A percentile compares a stretch with the other conserved stretches of the same genome.
Conservation (phyloP, 108 stramenopile species). For the Seminavis robusta region DNA sequence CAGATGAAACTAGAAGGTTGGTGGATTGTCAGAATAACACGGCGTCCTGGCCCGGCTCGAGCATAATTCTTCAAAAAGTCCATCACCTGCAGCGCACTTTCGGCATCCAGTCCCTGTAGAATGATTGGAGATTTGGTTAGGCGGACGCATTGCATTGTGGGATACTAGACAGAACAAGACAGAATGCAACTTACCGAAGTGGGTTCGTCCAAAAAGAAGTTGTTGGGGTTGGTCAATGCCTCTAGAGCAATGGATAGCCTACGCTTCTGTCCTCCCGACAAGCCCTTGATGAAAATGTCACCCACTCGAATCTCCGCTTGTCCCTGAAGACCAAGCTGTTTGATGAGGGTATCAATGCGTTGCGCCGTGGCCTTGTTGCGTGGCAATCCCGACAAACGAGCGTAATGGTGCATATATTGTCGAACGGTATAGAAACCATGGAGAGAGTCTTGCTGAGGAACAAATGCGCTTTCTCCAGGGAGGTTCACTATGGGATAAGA, state of each 20-base stretch:
- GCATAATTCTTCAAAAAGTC: conserved; percentile 50
- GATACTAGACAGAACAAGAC: neutral
- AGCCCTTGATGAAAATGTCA: conserved; percentile 58
- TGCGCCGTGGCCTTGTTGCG: conserved; percentile 18
- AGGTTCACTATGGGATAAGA: conserved; percentile 27
- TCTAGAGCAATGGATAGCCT: conserved; percentile 73
- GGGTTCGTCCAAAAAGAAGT: conserved; percentile 43
- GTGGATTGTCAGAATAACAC: conserved; percentile 55
- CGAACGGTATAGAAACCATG: conserved; percentile 56
- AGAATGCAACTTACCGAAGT: neutral
- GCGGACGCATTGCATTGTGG: too few relatives aligned
- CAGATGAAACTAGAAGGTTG: conserved; percentile 50
- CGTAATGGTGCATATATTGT: conserved; percentile 56
- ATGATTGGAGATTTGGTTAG: conserved; percentile 8
- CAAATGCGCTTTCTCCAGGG: conserved; percentile 37
- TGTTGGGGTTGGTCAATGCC: conserved; percentile 39
- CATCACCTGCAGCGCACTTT: conserved; percentile 53
- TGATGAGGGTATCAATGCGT: conserved; percentile 27
- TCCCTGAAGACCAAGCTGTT: conserved; percentile 42
- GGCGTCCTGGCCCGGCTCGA: conserved; percentile 24
- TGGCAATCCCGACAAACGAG: conserved; percentile 15
- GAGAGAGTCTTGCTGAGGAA: conserved; percentile 46
- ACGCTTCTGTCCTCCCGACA: conserved; percentile 72
- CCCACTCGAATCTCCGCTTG: conserved; percentile 62
- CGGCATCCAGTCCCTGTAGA: conserved; percentile 32